Evolutionary conservation across 2,329 filamentous ascomycete species (phyloP), one percentile per base, ranked within the genome.

Genomic region (Orbilia ellipsospora): DNA sequence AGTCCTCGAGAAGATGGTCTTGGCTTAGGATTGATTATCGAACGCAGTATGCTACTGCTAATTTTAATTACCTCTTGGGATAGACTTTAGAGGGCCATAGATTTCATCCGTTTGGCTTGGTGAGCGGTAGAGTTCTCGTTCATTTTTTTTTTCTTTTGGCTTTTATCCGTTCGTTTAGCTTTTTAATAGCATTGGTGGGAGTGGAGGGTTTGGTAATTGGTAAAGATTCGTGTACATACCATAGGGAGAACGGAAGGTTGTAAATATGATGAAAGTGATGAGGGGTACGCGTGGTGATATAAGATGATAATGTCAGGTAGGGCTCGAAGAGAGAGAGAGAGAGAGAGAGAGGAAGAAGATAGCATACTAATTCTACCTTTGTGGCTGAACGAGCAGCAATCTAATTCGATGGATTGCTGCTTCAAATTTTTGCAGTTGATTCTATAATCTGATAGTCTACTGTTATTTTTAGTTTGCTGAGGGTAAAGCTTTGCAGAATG

Each of bases 21-120:
- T 55, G 87, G 86, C n/a, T 89, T 64, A 20, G 23, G 23, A 23
- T 23, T 23, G 23, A 56, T 28, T 31, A 40, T 12, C 15, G 36
- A 18, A 48, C 18, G 26, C 13, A 6, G 13, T 48, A 3, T 48
- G 8, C 44, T n/a, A 36, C 10, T 36, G 31, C 31, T 66, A 57
- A 52, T 52, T 51, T 52, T 20, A 18, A 23, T 5, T 36, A 36
- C 31, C 31, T 36, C 31, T 36, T 6, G 1, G 5, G 5, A 45
- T 65, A 65, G 51, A 65, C 31, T 36, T n/a, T 59, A 59, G 55
- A 45, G 8, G 48, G 61, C 56, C 5, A 54, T 44, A 54, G 52
- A 15, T 54, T n/a, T 15, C 16, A n/a, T 48, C 13, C 44, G 13
- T 23, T 23, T n/a, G 12, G 16, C 26, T 54, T 23, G 15, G 7